Conservation (phyloP, 2,329 filamentous ascomycete genomes). For the Dactylella cylindrospora region DNA sequence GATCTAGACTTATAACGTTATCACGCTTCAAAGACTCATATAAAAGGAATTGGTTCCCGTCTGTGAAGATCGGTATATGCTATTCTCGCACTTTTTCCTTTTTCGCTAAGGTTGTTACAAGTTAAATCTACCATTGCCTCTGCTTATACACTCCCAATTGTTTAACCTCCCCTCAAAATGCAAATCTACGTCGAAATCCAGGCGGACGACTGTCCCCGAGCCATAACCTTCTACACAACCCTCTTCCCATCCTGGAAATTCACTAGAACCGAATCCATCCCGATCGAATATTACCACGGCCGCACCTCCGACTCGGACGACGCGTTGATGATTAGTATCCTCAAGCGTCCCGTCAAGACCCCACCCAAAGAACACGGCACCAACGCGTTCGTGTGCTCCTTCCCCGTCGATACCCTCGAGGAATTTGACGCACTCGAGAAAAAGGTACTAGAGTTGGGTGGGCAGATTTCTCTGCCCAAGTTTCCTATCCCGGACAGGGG, state of each 20-base stretch:
- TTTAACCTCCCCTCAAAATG: slow-evolving; percentile 10
- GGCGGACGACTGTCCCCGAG: slow-evolving; percentile 37
- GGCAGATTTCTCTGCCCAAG: slow-evolving; percentile 23
- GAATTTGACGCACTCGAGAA: slow-evolving; percentile 17
- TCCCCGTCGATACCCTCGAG: slow-evolving; percentile 23
- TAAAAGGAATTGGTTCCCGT: too few species aligned
- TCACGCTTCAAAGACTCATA: neutral
- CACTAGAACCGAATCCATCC: slow-evolving; percentile 5
- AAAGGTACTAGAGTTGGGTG: slow-evolving; percentile 25
- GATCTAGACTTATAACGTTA: slow-evolving; percentile 35
- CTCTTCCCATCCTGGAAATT: slow-evolving; percentile 53
- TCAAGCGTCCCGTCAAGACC: slow-evolving; percentile 18
- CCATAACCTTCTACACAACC: slow-evolving; percentile 70
- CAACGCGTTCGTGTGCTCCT: slow-evolving; percentile 39
- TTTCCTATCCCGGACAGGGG: slow-evolving; percentile 33
- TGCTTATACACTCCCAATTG: neutral
- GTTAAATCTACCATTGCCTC: neutral
- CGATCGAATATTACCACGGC: slow-evolving; percentile 37
- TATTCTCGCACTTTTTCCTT: neutral
- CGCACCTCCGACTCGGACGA: neutral
- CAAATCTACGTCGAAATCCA: slow-evolving; percentile 42
- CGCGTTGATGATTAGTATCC: slow-evolving; percentile 22
- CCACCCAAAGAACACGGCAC: slow-evolving; percentile 19
- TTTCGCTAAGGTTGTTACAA: neutral
- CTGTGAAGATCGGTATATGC: slow-evolving; percentile 4